Evolutionary conservation across 148 eudicot genomes (phyloP).

Genomic region (Camellia japonica): DNA sequence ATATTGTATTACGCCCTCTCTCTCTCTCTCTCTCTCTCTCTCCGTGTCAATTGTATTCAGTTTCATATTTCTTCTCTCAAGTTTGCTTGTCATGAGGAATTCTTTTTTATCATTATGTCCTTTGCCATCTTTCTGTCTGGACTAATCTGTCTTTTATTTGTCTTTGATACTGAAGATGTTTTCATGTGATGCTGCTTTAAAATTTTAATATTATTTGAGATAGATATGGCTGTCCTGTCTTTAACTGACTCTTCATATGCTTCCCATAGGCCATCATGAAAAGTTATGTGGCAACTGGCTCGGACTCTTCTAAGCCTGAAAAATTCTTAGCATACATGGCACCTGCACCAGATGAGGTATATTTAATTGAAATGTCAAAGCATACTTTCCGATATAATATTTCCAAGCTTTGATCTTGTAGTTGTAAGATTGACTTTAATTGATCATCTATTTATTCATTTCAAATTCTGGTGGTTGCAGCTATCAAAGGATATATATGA

Average conservation of each 20-base stretch:
- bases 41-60: too few relatives aligned
- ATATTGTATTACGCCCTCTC: too few relatives aligned
- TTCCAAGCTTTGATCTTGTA: not conserved
- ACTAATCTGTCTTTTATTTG: not conserved
- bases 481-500: slow-evolving; percentile 81
- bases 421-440: not conserved
- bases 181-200: not conserved
- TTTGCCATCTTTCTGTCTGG: not conserved
- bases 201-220: not conserved
- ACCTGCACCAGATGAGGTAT: slow-evolving; percentile 80
- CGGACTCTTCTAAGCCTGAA: slow-evolving; percentile 63
- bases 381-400: not conserved
- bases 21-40: too few relatives aligned
- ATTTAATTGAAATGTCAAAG: not conserved
- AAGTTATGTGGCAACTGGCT: slow-evolving; percentile 61
- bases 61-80: not conserved
- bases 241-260: slow-evolving; percentile 5
- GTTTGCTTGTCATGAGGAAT: not conserved
- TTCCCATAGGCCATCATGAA: slow-evolving; percentile 84
- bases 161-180: not conserved
- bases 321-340: slow-evolving; percentile 92
- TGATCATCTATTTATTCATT: not conserved
- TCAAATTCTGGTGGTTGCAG: slow-evolving; percentile 42
- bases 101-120: not conserved
- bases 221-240: not conserved